Evolutionary conservation across 257 asterid species (phyloP), one percentile per base, ranked within the genome.

Genomic region (Nicotiana tabacum): DNA sequence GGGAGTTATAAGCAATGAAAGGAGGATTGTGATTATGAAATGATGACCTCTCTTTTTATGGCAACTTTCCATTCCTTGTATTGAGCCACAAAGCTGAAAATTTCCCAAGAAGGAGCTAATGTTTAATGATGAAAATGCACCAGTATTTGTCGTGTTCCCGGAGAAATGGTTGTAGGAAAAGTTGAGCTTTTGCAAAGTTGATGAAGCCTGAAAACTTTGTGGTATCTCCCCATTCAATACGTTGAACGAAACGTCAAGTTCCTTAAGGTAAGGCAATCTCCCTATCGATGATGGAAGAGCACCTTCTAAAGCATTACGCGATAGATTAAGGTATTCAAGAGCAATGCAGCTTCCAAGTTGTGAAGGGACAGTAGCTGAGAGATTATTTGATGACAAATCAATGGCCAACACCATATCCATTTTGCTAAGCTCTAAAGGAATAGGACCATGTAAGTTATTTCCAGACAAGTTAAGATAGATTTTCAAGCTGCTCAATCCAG

Each of bases 301-400:
- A 10, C 95, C 98, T 85, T 87, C 85, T 8, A 93, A 77, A 6
- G 51, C 13, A 51, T 94, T 94, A 6, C 55, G 51, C 0, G 98
- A 93, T 0, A 90, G 69, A 56, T 91, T 93, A 66, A 94, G 89
- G 81, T 68, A 56, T 83, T 93, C 97, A 2, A 94, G 90, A 27
- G 97, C 97, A 69, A 93, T 88, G 88, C 98, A 94, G 88, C 94
- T 93, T 9, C 92, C 97, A n/a, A 93, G 91, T 66, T 93, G 98
- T 18, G 95, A 82, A 66, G 97, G 97, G 53, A 93, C 81, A 0
- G 87, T 8, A 21, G 93, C 84, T 0, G 97, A 90, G 13, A 94
- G 90, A 56, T 86, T 87, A 85, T 94, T 94, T 2, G 84, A 86
- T 0, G 98, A 94, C 0, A 94, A 84, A 84, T 94, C 98, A 79